Evolutionary conservation across 2,329 filamentous ascomycete genomes (phyloP), one percentile per base, ranked within the genome.

Genomic region (Aureobasidium lini): DNA sequence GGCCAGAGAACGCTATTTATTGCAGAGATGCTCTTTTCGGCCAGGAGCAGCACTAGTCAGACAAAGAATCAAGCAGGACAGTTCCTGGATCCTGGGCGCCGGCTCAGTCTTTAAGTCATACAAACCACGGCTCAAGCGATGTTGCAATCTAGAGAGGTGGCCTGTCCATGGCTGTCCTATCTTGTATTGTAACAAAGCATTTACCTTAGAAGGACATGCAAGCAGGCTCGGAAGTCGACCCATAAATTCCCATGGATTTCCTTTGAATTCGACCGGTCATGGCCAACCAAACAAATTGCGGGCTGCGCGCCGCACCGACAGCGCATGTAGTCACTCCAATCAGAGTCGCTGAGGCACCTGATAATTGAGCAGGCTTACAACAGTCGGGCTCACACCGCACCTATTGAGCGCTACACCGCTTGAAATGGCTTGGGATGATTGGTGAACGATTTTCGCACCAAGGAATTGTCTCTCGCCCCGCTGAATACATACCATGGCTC

Each of bases 41-140:
- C 40, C 52, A 46, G 52, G 31, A 56, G 40, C 39, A 44, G 52
- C 40, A 56, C 52, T 56, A 56, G 52, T 56, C 40, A 36, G 31
- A 46, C 40, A 46, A 56, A 46, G 50, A 54, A 40, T 11, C 40
- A 46, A 34, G 52, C 40, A 56, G 37, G 40, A 56, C 52, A 44
- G 37, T 46, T 52, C 52, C 37, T 56, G 13, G 28, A 29, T 32
- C 49, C 49, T 42, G 37, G 49, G 49, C 4, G 34, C 28, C 50
- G 50, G 50, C 28, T 43, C 50, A 54, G 37, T 43, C 39, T 54
- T 23, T 54, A 54, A 54, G 39, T 42, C 37, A 42, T 43, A 54
- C 50, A 54, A 40, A 18, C 6, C 28, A 32, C 50, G 50, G 50
- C 40, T 37, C 52, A 56, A 56, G 52, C 52, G 37, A 56, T 29